Evolutionary conservation across 2,329 filamentous ascomycete species (phyloP).

Genomic region (Monosporascus sp.): DNA sequence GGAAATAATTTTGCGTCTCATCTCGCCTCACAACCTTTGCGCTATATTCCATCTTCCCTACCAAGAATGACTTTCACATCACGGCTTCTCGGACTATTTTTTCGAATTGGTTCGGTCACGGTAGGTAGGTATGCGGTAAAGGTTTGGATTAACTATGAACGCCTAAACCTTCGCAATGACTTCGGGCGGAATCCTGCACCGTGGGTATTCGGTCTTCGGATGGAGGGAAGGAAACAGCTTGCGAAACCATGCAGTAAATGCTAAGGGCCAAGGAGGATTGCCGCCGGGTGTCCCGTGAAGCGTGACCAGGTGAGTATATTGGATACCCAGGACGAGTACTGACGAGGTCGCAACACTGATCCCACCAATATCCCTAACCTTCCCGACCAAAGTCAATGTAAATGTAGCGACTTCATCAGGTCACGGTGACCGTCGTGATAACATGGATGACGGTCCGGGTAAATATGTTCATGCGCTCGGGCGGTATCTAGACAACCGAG

Average conservation of each 20-base stretch:
- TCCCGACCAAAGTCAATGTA: neutral
- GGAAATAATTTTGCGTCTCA: too few relatives aligned
- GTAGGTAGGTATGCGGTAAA: neutral
- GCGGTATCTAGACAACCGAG: neutral
- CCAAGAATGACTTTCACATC: neutral
- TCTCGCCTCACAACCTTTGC: too few relatives aligned
- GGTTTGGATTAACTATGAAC: neutral
- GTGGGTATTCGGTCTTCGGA: neutral
- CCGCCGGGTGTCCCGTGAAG: neutral
- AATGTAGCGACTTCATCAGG: neutral
- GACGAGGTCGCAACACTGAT: neutral
- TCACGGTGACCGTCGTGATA: neutral
- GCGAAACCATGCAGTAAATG: neutral
- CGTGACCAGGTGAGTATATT: neutral
- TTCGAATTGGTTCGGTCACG: neutral
- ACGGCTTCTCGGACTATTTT: neutral
- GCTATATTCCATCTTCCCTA: too few relatives aligned
- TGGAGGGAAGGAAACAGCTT: neutral
- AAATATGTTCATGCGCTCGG: neutral
- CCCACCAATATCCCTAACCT: neutral
- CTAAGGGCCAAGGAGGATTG: neutral
- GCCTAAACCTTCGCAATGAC: neutral
- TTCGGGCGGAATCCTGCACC: neutral
- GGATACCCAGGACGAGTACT: neutral
- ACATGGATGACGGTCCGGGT: neutral